Evolutionary conservation across 352 stramenopile species (phyloP), one percentile per base, ranked within the genome.

Genomic region (Phytophthora sp.): DNA sequence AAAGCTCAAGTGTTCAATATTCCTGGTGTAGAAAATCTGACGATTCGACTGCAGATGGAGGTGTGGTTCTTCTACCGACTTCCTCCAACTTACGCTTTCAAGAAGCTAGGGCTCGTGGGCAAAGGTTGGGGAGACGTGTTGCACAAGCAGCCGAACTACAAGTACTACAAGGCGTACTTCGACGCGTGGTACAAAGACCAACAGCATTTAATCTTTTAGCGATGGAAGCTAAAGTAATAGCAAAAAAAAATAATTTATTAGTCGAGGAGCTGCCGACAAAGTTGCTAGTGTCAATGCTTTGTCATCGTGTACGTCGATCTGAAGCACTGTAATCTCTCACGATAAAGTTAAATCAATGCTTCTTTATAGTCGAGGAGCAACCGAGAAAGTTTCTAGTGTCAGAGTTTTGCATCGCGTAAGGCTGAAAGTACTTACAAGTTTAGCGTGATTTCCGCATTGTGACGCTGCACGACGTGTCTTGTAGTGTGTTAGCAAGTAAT

Each of bases 81-180:
- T 15, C 43, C 54, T 34, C 54, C 54, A 11, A 27, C 32, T 0
- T 48, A 31, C 24, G 54, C 15, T 4, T 62, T 62, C 37, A 46
- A 31, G 35, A 24, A 62, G 32, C 15, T 62, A 17, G 54, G 54
- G 1, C 54, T 62, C 23, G 30, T 41, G 12, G 43, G 54, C 27
- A 62, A 55, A 55, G 43, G 24, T 2, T 41, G 42, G 2, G 54
- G 24, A 0, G 18, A 32, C 4, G 5, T 18, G 15, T 27, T 62
- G 4, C 41, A 38, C 26, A 24, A n/a, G 4, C 30, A 61, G 3
- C 21, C 31, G 9, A 61, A 61, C 42, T 61, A 61, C 28, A 61
- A 61, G 30, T 61, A 61, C 3, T 61, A 54, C 43, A 38, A 53
- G 11, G 21, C 53, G 6, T 61, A 61, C 37, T 61, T 54, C 8